Conservation (phyloP, 129 eudicot genomes). For the Glebionis coronaria region DNA sequence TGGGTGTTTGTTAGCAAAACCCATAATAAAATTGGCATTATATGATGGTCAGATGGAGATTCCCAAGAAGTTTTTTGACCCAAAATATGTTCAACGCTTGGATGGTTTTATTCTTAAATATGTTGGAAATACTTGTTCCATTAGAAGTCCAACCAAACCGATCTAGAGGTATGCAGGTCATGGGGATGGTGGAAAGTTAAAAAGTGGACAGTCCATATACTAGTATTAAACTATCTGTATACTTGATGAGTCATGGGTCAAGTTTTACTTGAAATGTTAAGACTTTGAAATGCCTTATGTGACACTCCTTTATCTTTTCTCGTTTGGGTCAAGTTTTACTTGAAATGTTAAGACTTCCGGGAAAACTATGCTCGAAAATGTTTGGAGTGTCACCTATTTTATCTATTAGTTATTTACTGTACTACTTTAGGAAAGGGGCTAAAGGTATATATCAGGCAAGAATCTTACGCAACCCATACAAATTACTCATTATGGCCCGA, state of each 20-base stretch:
- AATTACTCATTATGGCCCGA: no score
- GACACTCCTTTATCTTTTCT: conserved; percentile 3
- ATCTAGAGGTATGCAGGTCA: conserved; percentile 82
- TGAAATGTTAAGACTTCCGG: conserved; percentile 82
- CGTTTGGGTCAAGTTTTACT: conserved; percentile 77
- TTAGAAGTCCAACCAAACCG: conserved; percentile 84
- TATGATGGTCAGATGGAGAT: conserved; percentile 69
- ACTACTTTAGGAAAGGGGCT: no score
- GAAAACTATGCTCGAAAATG: conserved; percentile 83
- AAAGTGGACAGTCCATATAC: conserved; percentile 90
- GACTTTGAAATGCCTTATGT: not conserved
- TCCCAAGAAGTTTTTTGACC: conserved; percentile 80
- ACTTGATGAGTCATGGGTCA: conserved; percentile 50
- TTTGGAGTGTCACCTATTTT: conserved; percentile 89
- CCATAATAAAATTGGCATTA: conserved; percentile 4
- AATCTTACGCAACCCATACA: no score
- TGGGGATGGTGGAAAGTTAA: conserved; percentile 99
- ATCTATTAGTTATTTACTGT: no score
- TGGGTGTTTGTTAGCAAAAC: no score
- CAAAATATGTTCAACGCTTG: conserved; percentile 87
- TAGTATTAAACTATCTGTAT: conserved; percentile 87
- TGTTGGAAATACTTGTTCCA: conserved; percentile 94
- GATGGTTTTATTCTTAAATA: conserved; percentile 84
- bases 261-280: not conserved
- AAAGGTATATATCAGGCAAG: no score